Conservation (phyloP, 2,329 filamentous ascomycete species). For the Claviceps purpurea region DNA sequence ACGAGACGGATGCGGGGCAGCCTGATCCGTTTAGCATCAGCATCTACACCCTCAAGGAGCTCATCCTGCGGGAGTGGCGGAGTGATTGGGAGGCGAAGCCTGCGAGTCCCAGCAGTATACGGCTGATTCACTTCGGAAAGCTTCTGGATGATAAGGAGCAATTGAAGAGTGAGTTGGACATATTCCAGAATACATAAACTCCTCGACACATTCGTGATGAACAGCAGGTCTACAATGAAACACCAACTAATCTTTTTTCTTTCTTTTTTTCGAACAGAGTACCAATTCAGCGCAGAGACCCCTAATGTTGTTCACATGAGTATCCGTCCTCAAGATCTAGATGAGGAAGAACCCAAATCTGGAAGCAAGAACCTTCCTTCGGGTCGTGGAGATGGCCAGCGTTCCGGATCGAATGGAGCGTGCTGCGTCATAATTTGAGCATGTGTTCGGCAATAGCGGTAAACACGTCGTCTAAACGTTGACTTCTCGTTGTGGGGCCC, state of each 20-base stretch:
- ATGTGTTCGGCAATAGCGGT: not conserved
- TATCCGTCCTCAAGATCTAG: constrained; percentile 72
- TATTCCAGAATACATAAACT: not conserved
- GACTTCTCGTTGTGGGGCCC: too few species aligned
- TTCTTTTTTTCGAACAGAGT: constrained; percentile 40
- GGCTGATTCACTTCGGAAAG: constrained; percentile 84
- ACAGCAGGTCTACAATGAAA: too few species aligned
- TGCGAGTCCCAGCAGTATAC: constrained; percentile 75
- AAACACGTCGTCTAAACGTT: too few species aligned
- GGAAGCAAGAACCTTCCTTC: constrained; percentile 37
- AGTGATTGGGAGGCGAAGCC: constrained; percentile 84
- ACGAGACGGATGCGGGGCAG: constrained; percentile 41
- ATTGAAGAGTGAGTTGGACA: constrained; percentile 55
- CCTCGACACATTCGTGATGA: too few species aligned
- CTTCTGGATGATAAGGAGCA: constrained; percentile 78
- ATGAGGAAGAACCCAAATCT: constrained; percentile 64
- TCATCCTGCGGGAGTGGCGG: constrained; percentile 87
- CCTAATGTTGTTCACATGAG: constrained; percentile 93
- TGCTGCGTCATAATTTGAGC: constrained; percentile 41
- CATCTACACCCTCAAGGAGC: constrained; percentile 84
- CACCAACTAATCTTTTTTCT: too few species aligned
- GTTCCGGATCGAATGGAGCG: constrained; percentile 24
- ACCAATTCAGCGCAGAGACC: constrained; percentile 58
- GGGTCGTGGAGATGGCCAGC: constrained; percentile 26
- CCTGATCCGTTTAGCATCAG: constrained; percentile 80